phyloP scores from a whole-genome alignment of 805 yeast species.

The Nakazawaea sp. region DNA sequence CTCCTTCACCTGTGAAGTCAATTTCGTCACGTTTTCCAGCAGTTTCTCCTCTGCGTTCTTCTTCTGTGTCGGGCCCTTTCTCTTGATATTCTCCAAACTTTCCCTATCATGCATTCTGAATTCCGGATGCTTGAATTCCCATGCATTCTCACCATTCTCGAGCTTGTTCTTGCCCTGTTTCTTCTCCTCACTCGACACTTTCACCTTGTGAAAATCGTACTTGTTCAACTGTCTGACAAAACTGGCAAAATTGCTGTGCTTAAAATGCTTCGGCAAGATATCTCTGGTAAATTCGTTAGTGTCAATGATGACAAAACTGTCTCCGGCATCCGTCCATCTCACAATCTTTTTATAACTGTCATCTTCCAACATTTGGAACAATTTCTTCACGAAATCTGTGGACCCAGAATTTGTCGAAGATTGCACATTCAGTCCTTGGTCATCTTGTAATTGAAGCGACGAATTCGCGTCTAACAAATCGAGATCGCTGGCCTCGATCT shows the following conservation, averaged over 20 bases:
- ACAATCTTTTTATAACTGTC: conserved; percentile 71
- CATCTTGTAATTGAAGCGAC: too few species aligned
- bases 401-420: too few species aligned
- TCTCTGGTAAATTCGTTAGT: conserved; percentile 86
- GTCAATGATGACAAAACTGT: conserved; percentile 82
- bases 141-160: conserved; percentile 70
- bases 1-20: conserved; percentile 21
- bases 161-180: conserved; percentile 27
- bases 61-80: conserved; percentile 65
- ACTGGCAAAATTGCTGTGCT: conserved; percentile 90
- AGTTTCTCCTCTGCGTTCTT: conserved; percentile 23
- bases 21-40: conserved; percentile 22
- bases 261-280: conserved; percentile 87
- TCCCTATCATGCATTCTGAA: conserved; percentile 70
- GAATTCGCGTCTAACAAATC: too few species aligned
- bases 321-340: conserved; percentile 82
- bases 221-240: conserved; percentile 94
- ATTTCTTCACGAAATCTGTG: conserved; percentile 74
- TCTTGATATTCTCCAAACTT: conserved; percentile 79
- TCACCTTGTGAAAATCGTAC: conserved; percentile 95
- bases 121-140: conserved; percentile 95
- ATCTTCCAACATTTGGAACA: conserved; percentile 80
- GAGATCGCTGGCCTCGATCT: too few species aligned
- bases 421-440: too few species aligned
- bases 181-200: conserved; percentile 59